Conservation (phyloP, 2,329 filamentous ascomycete genomes). For the Beauveria australis region DNA sequence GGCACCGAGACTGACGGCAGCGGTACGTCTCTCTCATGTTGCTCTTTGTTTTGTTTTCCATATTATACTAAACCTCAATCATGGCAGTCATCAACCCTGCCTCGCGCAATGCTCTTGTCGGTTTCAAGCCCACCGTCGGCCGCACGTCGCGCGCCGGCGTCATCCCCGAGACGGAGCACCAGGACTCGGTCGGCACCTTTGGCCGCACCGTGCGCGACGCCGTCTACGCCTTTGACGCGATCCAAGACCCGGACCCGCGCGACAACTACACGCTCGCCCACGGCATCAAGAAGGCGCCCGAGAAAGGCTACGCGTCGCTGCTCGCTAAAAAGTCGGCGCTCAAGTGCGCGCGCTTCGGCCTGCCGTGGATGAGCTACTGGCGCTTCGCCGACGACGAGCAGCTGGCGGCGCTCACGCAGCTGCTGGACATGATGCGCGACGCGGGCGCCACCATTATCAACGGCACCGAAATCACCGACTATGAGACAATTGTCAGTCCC, state of each 20-base stretch:
- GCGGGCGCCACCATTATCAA: constrained; percentile 63
- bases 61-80: background rate
- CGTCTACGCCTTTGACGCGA: constrained; percentile 56
- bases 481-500: constrained; percentile 53
- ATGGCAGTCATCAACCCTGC: constrained; percentile 60
- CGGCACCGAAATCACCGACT: constrained; percentile 58
- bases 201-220: constrained; percentile 63
- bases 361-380: constrained; percentile 70
- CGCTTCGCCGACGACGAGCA: constrained; percentile 48
- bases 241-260: constrained; percentile 53
- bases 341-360: constrained; percentile 55
- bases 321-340: constrained; percentile 44
- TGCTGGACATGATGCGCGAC: constrained; percentile 42
- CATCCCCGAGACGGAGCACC: constrained; percentile 58
- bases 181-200: constrained; percentile 62
- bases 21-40: constrained; percentile 27
- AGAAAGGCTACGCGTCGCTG: constrained; percentile 48
- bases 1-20: constrained; percentile 70
- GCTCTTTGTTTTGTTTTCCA: background rate
- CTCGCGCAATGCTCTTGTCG: constrained; percentile 59
- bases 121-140: constrained; percentile 69
- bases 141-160: constrained; percentile 56
- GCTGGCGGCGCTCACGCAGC: constrained; percentile 38
- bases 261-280: constrained; percentile 61
- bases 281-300: constrained; percentile 39